phyloP scores from a whole-genome alignment of 768 basidiomycete genomes.

The Lyophyllum semitale region DNA sequence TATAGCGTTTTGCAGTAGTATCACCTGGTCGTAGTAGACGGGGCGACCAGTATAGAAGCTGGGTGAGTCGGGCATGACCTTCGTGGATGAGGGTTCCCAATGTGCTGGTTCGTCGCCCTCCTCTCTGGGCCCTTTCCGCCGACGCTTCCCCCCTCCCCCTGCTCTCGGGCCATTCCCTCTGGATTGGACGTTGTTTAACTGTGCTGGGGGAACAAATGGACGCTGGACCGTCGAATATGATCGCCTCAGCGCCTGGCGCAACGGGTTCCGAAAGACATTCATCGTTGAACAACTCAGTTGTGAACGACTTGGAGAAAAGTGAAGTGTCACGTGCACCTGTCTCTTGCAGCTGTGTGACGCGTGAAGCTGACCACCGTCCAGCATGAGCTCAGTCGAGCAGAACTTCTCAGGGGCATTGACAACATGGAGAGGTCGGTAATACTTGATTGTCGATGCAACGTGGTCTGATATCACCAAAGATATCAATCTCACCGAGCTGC shows the following conservation, averaged over 20 bases:
- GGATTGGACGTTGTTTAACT: slow-evolving; percentile 21
- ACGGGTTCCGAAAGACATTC: slow-evolving; percentile 28
- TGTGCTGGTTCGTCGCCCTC: slow-evolving; percentile 9
- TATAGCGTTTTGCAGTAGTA: slow-evolving; percentile 66
- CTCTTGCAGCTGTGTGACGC: slow-evolving; percentile 4
- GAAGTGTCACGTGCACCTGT: slow-evolving; percentile 25
- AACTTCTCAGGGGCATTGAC: slow-evolving; percentile 93
- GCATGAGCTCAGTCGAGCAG: slow-evolving; percentile 49
- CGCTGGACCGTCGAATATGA: slow-evolving; percentile 22
- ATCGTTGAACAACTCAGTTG: slow-evolving; percentile 14
- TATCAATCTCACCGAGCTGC: slow-evolving; percentile 86
- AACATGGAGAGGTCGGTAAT: slow-evolving; percentile 83
- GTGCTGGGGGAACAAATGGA: slow-evolving; percentile 37
- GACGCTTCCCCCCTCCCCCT: slow-evolving; percentile 12
- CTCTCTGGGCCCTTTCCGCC: slow-evolving; percentile 17
- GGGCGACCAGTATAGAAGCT: slow-evolving; percentile 85
- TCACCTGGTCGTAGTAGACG: slow-evolving; percentile 72
- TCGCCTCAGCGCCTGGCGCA: slow-evolving; percentile 22
- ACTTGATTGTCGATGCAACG: neutral
- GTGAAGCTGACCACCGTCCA: neutral
- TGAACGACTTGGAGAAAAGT: slow-evolving; percentile 14
- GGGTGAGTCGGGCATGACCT: slow-evolving; percentile 59
- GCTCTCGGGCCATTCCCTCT: neutral
- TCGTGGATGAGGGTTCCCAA: slow-evolving; percentile 17
- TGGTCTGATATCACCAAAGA: slow-evolving; percentile 42